A percentile compares a stretch with the other conserved stretches of the same genome.
Conservation (phyloP, 192 early-diverging fungal species). For the Coemansia sp. region DNA sequence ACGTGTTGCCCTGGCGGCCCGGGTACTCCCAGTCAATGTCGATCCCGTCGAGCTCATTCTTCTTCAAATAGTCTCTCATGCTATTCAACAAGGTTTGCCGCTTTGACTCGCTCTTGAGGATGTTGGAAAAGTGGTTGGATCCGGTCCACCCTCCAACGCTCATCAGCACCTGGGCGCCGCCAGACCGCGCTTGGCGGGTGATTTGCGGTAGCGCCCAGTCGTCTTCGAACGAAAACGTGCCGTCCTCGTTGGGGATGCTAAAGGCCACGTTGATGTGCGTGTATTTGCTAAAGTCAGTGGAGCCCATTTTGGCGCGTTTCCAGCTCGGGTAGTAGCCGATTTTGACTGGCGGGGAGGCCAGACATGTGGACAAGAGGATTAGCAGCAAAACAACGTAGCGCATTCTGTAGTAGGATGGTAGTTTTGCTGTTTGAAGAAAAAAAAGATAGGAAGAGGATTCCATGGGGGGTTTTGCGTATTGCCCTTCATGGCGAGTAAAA, state of each 20-base stretch:
- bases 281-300: slow-evolving; percentile 48
- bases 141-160: slow-evolving; percentile 74
- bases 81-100: slow-evolving; percentile 57
- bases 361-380: neutral
- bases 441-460: too few relatives aligned
- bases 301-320: slow-evolving; percentile 22
- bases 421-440: neutral
- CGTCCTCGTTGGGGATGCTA: slow-evolving; percentile 41
- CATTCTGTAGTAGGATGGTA: neutral
- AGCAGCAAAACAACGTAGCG: neutral
- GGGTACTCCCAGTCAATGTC: slow-evolving; percentile 79
- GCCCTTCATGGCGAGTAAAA: too few relatives aligned
- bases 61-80: slow-evolving; percentile 55
- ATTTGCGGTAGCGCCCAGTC: slow-evolving; percentile 45
- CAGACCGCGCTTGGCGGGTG: slow-evolving; percentile 43
- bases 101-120: slow-evolving; percentile 39
- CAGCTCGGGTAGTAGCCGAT: slow-evolving; percentile 45
- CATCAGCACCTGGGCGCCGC: slow-evolving; percentile 63
- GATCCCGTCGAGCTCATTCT: slow-evolving; percentile 54
- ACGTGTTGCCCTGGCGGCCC: slow-evolving; percentile 42
- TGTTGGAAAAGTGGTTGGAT: slow-evolving; percentile 60
- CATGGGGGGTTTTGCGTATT: too few relatives aligned
- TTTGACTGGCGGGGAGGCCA: slow-evolving; percentile 5
- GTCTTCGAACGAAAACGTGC: slow-evolving; percentile 35
- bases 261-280: slow-evolving; percentile 71